A percentile compares a stretch with the other conserved stretches of the same genome.
phyloP scores from a whole-genome alignment of 2,329 filamentous ascomycete species.

The Penicillium griseofulvum region DNA sequence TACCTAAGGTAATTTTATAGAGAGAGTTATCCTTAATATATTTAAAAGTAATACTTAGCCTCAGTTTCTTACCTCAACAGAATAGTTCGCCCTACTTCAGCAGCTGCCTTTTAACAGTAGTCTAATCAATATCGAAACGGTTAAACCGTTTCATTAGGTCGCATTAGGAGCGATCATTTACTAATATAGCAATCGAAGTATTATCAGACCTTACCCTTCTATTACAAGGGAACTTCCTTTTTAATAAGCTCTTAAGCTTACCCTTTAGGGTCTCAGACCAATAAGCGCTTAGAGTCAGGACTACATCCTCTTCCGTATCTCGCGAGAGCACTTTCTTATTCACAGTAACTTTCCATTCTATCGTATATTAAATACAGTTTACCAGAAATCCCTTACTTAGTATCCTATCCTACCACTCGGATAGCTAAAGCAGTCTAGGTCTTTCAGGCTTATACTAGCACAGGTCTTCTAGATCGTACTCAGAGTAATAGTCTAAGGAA shows the following conservation, averaged over 20 bases:
- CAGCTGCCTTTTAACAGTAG: slow-evolving; percentile 3
- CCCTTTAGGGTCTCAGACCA: background rate
- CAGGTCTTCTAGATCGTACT: too few species aligned
- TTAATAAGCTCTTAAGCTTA: background rate
- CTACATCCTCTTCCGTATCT: too few species aligned
- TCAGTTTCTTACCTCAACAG: slow-evolving; percentile 8
- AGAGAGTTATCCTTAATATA: slow-evolving; percentile 6
- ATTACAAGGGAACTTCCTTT: background rate
- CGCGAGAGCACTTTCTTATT: too few species aligned
- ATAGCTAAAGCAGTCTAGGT: too few species aligned
- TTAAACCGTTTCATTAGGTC: slow-evolving; percentile 31
- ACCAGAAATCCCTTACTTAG: too few species aligned
- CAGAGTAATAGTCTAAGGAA: too few species aligned
- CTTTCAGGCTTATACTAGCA: too few species aligned
- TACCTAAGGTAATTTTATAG: background rate
- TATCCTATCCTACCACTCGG: too few species aligned
- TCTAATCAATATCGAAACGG: background rate
- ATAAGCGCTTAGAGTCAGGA: background rate
- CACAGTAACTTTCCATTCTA: too few species aligned
- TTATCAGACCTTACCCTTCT: slow-evolving; percentile 5
- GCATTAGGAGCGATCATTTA: slow-evolving; percentile 28
- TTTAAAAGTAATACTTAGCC: slow-evolving; percentile 10
- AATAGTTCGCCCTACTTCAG: slow-evolving; percentile 6
- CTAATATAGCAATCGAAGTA: slow-evolving; percentile 20
- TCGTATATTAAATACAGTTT: too few species aligned